Conservation (phyloP, 495 filamentous ascomycete species). For the Aspergillus baeticus region DNA sequence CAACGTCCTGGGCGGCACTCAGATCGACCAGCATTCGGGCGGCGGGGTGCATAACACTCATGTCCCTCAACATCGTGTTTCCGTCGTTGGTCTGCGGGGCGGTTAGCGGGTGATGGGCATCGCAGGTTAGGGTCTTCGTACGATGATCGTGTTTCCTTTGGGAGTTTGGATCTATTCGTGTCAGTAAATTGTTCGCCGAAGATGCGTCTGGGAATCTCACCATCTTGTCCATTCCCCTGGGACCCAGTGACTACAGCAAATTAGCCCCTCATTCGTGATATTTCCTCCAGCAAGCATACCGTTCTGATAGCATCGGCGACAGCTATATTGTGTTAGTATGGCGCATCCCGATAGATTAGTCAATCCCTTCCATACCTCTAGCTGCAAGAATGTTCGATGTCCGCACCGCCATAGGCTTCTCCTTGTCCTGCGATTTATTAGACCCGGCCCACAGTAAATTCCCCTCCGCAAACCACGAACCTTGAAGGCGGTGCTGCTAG, state of each 20-base stretch:
- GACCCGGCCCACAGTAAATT: constrained; percentile 37
- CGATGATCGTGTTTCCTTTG: constrained; percentile 94
- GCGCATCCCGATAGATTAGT: background rate
- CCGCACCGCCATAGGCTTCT: constrained; percentile 96
- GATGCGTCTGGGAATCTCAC: constrained; percentile 27
- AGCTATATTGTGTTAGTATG: constrained; percentile 48
- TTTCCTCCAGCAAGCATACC: constrained; percentile 37
- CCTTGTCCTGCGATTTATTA: constrained; percentile 77
- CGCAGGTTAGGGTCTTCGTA: constrained; percentile 29
- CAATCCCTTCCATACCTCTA: constrained; percentile 61
- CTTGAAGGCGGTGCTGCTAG: constrained; percentile 76
- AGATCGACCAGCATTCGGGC: constrained; percentile 99
- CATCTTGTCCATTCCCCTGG: constrained; percentile 97
- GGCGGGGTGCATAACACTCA: constrained; percentile 98
- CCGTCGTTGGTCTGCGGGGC: constrained; percentile 80
- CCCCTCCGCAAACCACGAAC: constrained; percentile 46
- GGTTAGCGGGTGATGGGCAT: constrained; percentile 1
- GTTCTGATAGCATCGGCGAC: constrained; percentile 97
- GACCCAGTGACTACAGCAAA: constrained; percentile 60
- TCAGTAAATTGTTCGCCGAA: constrained; percentile 22
- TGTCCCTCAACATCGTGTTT: constrained; percentile 97
- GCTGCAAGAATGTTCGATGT: constrained; percentile 95
- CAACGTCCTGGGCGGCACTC: constrained; percentile 94
- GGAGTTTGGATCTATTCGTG: constrained; percentile 74
- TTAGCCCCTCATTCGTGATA: constrained; percentile 47